phyloP scores from a whole-genome alignment of 768 basidiomycete genomes.

The Suillus sp. region DNA sequence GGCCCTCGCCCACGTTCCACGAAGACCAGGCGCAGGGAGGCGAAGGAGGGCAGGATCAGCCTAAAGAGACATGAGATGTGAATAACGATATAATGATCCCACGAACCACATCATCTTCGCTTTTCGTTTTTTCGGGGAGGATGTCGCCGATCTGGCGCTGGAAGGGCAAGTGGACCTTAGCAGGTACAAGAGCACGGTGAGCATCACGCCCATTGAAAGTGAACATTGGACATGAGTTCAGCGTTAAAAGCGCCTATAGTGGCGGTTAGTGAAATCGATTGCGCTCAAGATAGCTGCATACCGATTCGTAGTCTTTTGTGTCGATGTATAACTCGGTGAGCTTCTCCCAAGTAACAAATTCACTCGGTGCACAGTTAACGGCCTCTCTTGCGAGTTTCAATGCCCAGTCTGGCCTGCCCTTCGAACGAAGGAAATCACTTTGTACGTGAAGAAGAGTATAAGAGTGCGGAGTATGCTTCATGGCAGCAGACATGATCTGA shows the following conservation, averaged over 20 bases:
- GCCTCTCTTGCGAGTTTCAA: conserved; percentile 90
- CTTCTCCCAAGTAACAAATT: conserved; percentile 99
- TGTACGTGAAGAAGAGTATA: conserved; percentile 95
- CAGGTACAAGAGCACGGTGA: conserved; percentile 80
- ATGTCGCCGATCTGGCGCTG: conserved; percentile 87
- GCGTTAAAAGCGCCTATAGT: conserved; percentile 73
- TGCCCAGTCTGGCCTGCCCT: conserved; percentile 86
- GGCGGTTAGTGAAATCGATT: conserved; percentile 1
- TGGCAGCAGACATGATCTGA: conserved; percentile 85
- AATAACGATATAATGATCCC: neutral
- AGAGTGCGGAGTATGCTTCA: conserved; percentile 85
- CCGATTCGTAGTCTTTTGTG: conserved; percentile 79
- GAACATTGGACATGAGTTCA: conserved; percentile 99
- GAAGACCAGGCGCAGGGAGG: conserved; percentile 91
- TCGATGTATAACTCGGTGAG: conserved; percentile 95
- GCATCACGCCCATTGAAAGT: conserved; percentile 96
- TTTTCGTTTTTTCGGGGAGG: conserved; percentile 79
- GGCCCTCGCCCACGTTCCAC: conserved; percentile 95
- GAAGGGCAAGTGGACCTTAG: conserved; percentile 83
- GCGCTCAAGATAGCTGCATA: conserved; percentile 16
- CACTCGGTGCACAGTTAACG: conserved; percentile 97
- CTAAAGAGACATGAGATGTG: conserved; percentile 36
- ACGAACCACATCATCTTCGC: conserved; percentile 81
- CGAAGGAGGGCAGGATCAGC: conserved; percentile 93
- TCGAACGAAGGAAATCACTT: conserved; percentile 89